phyloP scores from a whole-genome alignment of 2,329 filamentous ascomycete species.

The Endothia cerciana region DNA sequence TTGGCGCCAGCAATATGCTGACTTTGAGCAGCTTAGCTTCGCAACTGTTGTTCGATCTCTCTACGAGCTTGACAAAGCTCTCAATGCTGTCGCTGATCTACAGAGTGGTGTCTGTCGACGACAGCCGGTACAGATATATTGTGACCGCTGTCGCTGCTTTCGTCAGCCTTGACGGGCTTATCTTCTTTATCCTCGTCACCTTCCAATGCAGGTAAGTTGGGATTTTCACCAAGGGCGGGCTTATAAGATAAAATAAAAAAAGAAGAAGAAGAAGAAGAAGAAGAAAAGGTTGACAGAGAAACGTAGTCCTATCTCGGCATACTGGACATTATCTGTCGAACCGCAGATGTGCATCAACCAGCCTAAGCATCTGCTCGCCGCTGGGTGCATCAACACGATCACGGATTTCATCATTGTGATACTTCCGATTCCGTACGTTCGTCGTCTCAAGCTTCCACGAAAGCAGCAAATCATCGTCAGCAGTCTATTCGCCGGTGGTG shows the following conservation, averaged over 20 bases:
- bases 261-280: too few relatives aligned
- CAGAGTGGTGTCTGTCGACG: constrained; percentile 40
- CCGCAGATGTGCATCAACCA: constrained; percentile 51
- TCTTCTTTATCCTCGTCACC: constrained; percentile 42
- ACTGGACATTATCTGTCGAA: constrained; percentile 41
- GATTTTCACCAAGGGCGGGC: constrained; percentile 21
- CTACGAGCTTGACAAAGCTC: constrained; percentile 45
- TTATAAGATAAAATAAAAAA: too few relatives aligned
- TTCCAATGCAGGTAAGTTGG: constrained; percentile 43
- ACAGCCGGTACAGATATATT: constrained; percentile 37
- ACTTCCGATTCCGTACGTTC: constrained; percentile 53
- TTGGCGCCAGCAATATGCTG: neutral
- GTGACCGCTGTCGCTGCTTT: constrained; percentile 38
- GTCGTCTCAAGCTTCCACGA: constrained; percentile 48
- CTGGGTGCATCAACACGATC: constrained; percentile 62
- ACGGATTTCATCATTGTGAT: constrained; percentile 61
- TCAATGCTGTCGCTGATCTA: constrained; percentile 46
- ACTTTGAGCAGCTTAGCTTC: constrained; percentile 36
- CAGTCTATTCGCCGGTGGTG: constrained; percentile 53
- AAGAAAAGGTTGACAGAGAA: neutral
- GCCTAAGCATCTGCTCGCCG: constrained; percentile 53
- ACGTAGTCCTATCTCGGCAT: constrained; percentile 42
- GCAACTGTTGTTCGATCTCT: constrained; percentile 42
- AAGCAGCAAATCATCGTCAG: constrained; percentile 52
- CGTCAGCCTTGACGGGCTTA: constrained; percentile 38